Evolutionary conservation across 805 yeast species (phyloP).

Genomic region (Metschnikowia matae): DNA sequence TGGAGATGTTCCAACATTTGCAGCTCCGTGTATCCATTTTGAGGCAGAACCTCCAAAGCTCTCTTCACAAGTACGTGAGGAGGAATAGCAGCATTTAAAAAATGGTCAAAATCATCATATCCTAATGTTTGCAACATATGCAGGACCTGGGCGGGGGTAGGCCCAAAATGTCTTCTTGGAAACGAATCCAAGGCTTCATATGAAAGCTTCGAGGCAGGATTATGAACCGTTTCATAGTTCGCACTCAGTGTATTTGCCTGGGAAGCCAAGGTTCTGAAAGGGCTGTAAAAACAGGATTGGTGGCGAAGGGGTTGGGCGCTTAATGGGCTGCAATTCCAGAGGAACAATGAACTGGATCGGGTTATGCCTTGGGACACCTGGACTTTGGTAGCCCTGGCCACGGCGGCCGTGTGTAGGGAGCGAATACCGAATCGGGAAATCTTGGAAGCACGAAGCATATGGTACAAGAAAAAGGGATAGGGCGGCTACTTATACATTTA

Average conservation of each 20-base stretch:
- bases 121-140: conserved; percentile 67
- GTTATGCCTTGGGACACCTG: too few relatives aligned
- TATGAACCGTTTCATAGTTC: conserved; percentile 45
- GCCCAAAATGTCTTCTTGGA: conserved; percentile 88
- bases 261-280: conserved; percentile 6
- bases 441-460: too few relatives aligned
- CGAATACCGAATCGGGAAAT: too few relatives aligned
- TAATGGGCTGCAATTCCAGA: too few relatives aligned
- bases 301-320: too few relatives aligned
- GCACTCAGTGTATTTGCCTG: conserved; percentile 55
- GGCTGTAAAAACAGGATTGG: too few relatives aligned
- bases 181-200: conserved; percentile 66
- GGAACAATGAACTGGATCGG: too few relatives aligned
- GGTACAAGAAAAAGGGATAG: not conserved
- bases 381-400: too few relatives aligned
- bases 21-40: conserved; percentile 72
- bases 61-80: conserved; percentile 66
- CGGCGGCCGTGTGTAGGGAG: too few relatives aligned
- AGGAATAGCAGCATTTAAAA: conserved; percentile 74
- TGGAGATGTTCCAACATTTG: conserved; percentile 70
- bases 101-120: conserved; percentile 61
- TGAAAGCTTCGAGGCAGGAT: conserved; percentile 29
- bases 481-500: not conserved
- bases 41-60: conserved; percentile 62
- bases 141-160: conserved; percentile 56